phyloP scores from a whole-genome alignment of 164 flowering plant species.

The Macadamia integrifolia region DNA sequence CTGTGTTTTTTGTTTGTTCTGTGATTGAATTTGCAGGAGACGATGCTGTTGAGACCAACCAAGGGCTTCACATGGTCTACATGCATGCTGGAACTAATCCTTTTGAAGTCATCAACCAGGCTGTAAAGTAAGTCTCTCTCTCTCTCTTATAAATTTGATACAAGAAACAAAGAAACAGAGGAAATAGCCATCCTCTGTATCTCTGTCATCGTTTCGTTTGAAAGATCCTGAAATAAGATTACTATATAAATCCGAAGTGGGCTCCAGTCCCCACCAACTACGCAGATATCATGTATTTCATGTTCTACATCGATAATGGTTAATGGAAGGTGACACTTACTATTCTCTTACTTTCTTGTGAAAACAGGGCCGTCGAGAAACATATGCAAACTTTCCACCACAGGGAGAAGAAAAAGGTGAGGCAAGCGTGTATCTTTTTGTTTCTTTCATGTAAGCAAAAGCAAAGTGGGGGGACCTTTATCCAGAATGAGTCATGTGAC shows the following conservation, averaged over 20 bases:
- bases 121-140: constrained; percentile 60
- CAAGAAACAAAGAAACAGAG: too few relatives aligned
- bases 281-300: too few relatives aligned
- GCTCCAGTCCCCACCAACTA: too few relatives aligned
- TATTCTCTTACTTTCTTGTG: constrained; percentile 7
- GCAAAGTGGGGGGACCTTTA: not conserved
- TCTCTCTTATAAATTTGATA: too few relatives aligned
- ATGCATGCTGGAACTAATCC: constrained; percentile 93
- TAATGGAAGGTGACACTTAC: not conserved
- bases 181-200: too few relatives aligned
- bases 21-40: constrained; percentile 72
- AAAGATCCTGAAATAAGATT: too few relatives aligned
- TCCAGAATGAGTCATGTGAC: too few relatives aligned
- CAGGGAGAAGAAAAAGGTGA: constrained; percentile 86
- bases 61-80: constrained; percentile 70
- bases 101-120: constrained; percentile 79
- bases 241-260: too few relatives aligned
- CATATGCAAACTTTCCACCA: constrained; percentile 82
- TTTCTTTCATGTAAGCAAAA: not conserved
- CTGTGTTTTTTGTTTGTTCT: constrained; percentile 18
- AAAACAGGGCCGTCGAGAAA: constrained; percentile 72
- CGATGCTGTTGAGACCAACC: constrained; percentile 55
- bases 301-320: too few relatives aligned
- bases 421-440: not conserved
- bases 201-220: too few relatives aligned